phyloP scores from a whole-genome alignment of 352 stramenopile species.

The Globisporangium orthogonon region DNA sequence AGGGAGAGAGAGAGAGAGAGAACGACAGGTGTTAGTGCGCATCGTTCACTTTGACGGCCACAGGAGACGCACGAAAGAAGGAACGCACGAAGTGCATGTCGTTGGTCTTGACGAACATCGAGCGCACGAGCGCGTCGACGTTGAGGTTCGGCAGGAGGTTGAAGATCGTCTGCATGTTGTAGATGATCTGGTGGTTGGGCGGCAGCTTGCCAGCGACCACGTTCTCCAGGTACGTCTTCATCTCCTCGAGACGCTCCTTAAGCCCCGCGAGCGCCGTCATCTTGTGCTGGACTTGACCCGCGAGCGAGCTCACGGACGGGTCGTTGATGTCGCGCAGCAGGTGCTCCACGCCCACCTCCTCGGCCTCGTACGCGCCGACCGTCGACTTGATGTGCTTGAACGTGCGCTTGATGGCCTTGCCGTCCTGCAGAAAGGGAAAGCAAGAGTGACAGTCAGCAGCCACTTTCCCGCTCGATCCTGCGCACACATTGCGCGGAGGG shows the following conservation, averaged over 20 bases:
- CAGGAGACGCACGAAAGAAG: no score
- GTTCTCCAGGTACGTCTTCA: conserved; percentile 96
- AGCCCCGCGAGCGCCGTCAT: conserved; percentile 93
- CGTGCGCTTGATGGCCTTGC: conserved; percentile 93
- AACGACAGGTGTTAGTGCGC: neutral
- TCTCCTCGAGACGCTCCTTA: conserved; percentile 94
- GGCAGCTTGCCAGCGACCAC: conserved; percentile 77
- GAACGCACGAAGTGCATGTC: conserved; percentile 97
- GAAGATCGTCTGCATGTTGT: conserved; percentile 99
- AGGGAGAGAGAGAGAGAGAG: no score
- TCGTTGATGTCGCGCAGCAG: conserved; percentile 99
- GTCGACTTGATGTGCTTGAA: conserved; percentile 98
- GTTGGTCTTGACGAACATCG: conserved; percentile 99
- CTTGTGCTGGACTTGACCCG: conserved; percentile 98
- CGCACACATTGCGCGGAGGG: neutral
- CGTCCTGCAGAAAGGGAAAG: conserved; percentile 32
- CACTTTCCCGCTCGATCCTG: no score
- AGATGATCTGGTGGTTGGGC: conserved; percentile 93
- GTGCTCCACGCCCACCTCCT: conserved; percentile 98
- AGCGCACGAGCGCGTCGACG: conserved; percentile 94
- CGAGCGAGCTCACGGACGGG: conserved; percentile 97
- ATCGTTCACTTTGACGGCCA: no score
- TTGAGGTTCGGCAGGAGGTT: conserved; percentile 99
- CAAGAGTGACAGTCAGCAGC: no score
- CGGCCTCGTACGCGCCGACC: conserved; percentile 94